A percentile compares a stretch with the other conserved stretches of the same genome.
phyloP scores from a whole-genome alignment of 306 rosid genomes.

The Trifolium fragiferum region DNA sequence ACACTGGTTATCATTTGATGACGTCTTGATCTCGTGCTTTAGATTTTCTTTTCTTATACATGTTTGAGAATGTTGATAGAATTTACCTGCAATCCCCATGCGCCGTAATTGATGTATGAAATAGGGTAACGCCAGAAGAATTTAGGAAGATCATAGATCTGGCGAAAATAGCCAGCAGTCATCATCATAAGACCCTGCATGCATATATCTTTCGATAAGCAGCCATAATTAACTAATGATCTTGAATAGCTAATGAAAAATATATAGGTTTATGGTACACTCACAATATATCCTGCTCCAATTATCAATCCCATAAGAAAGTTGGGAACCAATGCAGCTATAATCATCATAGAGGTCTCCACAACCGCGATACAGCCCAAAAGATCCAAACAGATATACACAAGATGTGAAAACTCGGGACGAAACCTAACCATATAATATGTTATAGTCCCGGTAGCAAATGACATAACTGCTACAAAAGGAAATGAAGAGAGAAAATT shows the following conservation, averaged over 20 bases:
- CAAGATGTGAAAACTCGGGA: constrained; percentile 56
- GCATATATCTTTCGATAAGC: constrained; percentile 9
- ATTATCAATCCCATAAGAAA: constrained; percentile 83
- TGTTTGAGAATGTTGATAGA: constrained; percentile 6
- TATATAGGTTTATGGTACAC: constrained; percentile 17
- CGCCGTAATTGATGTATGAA: constrained; percentile 78
- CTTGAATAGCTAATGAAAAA: constrained; percentile 7
- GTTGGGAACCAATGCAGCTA: constrained; percentile 93
- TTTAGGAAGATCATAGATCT: constrained; percentile 72
- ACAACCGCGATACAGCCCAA: constrained; percentile 69
- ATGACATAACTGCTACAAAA: constrained; percentile 76
- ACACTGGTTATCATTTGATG: background rate
- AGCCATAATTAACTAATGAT: background rate
- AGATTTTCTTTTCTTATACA: constrained; percentile 9
- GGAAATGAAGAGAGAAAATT: constrained; percentile 88
- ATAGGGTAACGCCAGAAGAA: constrained; percentile 86
- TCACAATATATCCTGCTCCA: constrained; percentile 92
- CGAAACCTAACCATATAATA: constrained; percentile 80
- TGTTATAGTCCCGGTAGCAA: constrained; percentile 64
- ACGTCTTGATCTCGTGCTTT: background rate
- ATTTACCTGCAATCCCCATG: constrained; percentile 88
- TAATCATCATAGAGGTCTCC: constrained; percentile 88
- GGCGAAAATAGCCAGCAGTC: constrained; percentile 85
- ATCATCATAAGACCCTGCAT: constrained; percentile 89
- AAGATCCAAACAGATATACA: constrained; percentile 68